Evolutionary conservation across 768 basidiomycete species (phyloP), one percentile per base, ranked within the genome.

Genomic region (Lactifluus rugatus): DNA sequence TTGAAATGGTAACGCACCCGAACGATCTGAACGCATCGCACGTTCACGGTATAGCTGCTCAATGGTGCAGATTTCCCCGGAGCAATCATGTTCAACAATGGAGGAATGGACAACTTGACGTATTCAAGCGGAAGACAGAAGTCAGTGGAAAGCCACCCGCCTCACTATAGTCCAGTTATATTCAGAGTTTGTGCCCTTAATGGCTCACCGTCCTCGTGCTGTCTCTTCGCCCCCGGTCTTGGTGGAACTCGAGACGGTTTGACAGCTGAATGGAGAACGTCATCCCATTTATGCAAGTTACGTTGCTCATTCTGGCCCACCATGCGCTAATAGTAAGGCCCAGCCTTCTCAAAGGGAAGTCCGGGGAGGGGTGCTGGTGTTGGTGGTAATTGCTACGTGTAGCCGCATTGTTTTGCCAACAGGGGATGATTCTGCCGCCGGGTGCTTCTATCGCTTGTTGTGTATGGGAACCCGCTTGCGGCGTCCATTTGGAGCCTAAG

Each of bases 21-120:
- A 39, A 59, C 28, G 26, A 45, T 41, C 26, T 54, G 58, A 16
- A 59, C 41, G 41, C 58, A 59, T 28, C 58, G 53, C 26, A 59
- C 58, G 19, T 59, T 59, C 48, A 59, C 53, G 3, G 36, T 39
- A 37, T 44, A 54, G 3, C 42, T n/a, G 5, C 32, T 25, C 8
- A n/a, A 28, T n/a, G 48, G 34, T 13, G n/a, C 28, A 5, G 47
- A 9, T 3, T 42, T 48, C 17, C 2, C 5, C 25, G 23, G 2
- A 19, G 32, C 13, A 13, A 46, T 52, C 52, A 58, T 58, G 19
- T 21, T n/a, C 34, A 34, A 34, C 34, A 34, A 34, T 11, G 32
- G 9, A 6, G 9, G n/a, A 28, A 6, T 10, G 34, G 25, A 25
- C 9, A 46, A 26, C 23, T n/a, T n/a, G n/a, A n/a, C n/a, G 28